Base-by-base conservation (phyloP, 2,329 filamentous ascomycete genomes). In the Exutisphaerella laricina region DNA sequence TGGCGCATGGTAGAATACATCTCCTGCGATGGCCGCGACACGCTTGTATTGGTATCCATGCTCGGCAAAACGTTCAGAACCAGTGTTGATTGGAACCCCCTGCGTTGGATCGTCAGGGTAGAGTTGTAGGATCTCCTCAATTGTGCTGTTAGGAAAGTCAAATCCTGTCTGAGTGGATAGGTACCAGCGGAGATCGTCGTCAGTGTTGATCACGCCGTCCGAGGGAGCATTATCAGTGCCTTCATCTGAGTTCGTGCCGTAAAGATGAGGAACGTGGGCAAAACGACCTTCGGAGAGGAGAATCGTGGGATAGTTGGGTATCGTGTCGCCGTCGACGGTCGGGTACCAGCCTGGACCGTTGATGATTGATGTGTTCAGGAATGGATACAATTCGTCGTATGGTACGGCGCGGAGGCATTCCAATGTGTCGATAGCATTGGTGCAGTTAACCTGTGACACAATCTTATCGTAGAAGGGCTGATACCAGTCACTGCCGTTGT, bases 221-320 rank as follows among this genome's bases (percentile, higher is more conserved):
- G 50, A 59, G n/a, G 71, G 69, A 0, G 69, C 73, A 54, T 82
- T 82, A 1, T 67, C 67, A 0, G 74, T 74, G 4, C 79, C 82
- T 59, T 86, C 82, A 51, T 85, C 82, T 1, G 73, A 74, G 58
- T 83, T 85, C 20, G 73, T 73, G 25, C 82, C 82, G 21, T 73
- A 66, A 5, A 86, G 68, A 29, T 84, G 72, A 1, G 58, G 54
- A 0, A 85, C 75, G 35, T 77, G 71, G 37, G 82, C 74, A 50
- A 84, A 84, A n/a, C 71, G 70, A 34, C 79, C 79, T 4, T 70
- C 58, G 1, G 66, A 62, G 5, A 85, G 65, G 49, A 80, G 75
- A 5, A 70, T 58, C 7, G 73, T 75, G 2, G 71, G 72, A 44
- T 70, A 73, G 10, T 70, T 69, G 3, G 65, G 63, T 12, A 82